phyloP scores from a whole-genome alignment of 1,139 yeast species.

The Candida sp. region DNA sequence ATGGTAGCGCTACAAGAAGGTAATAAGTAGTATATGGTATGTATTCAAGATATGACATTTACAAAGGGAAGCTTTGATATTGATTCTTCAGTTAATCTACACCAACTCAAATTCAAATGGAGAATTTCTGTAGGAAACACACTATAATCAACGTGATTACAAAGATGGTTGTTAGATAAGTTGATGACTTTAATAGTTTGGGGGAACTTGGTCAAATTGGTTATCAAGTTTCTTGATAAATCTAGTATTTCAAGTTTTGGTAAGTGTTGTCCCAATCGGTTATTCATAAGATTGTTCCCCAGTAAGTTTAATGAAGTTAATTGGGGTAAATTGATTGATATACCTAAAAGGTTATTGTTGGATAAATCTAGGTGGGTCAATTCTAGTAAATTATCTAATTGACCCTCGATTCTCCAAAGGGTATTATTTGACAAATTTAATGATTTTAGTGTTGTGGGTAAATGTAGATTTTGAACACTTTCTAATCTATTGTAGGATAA shows the following conservation, averaged over 20 bases:
- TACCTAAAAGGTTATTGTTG: slow-evolving; percentile 16
- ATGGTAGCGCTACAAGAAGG: not conserved
- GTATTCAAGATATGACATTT: not conserved
- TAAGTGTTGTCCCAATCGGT: slow-evolving; percentile 9
- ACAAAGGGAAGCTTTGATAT: not conserved
- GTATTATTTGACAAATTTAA: slow-evolving; percentile 24
- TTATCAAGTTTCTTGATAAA: slow-evolving; percentile 20
- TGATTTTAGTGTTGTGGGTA: slow-evolving; percentile 14
- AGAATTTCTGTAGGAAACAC: slow-evolving; percentile 12
- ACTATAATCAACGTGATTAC: slow-evolving; percentile 6
- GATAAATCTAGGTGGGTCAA: slow-evolving; percentile 17
- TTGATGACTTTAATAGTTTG: slow-evolving; percentile 10
- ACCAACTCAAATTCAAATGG: slow-evolving; percentile 15
- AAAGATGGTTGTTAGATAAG: slow-evolving; percentile 18
- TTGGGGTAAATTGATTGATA: slow-evolving; percentile 1
- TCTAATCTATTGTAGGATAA: slow-evolving; percentile 19
- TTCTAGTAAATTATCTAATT: slow-evolving; percentile 5
- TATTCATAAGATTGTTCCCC: slow-evolving; percentile 16
- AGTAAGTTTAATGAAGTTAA: slow-evolving; percentile 13
- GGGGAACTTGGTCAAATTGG: slow-evolving; percentile 13
- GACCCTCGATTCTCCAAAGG: slow-evolving; percentile 5
- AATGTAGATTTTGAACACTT: slow-evolving; percentile 10
- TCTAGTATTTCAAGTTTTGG: slow-evolving; percentile 13
- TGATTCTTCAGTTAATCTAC: slow-evolving; percentile 7
- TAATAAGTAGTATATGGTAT: not conserved